These are phyloP conservation scores for Pleurotus cornucopiae DNA, from an alignment of 768 basidiomycete species.

Conservation along the genomic window DNA sequence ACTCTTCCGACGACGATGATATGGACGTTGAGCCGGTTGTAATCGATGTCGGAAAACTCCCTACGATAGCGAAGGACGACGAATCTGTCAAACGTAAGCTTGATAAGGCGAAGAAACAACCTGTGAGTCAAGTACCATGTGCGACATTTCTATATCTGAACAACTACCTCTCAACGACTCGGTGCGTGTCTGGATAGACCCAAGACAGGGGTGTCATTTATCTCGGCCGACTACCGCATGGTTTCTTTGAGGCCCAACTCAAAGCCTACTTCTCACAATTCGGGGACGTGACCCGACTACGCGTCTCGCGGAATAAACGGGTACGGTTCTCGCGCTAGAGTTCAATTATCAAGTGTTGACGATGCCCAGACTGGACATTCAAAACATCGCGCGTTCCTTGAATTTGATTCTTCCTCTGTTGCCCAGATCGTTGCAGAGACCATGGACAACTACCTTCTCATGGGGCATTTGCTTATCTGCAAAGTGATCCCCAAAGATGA, in stretches of 20 bases:
- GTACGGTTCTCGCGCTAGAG: slow-evolving; percentile 29
- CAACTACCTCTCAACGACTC: slow-evolving; percentile 7
- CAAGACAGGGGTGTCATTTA: slow-evolving; percentile 81
- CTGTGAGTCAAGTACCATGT: slow-evolving; percentile 41
- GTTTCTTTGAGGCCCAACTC: slow-evolving; percentile 96
- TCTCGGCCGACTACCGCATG: slow-evolving; percentile 90
- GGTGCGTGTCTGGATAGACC: slow-evolving; percentile 21
- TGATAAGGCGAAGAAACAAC: slow-evolving; percentile 58
- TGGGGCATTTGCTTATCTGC: slow-evolving; percentile 92
- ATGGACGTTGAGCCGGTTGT: slow-evolving; percentile 47
- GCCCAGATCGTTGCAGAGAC: slow-evolving; percentile 96
- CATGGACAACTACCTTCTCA: slow-evolving; percentile 97
- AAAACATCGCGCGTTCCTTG: slow-evolving; percentile 96
- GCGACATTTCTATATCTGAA: background rate
- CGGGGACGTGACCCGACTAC: slow-evolving; percentile 81
- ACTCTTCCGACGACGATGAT: slow-evolving; percentile 74
- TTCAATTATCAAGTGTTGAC: background rate
- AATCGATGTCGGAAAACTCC: slow-evolving; percentile 70
- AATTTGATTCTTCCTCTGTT: slow-evolving; percentile 85
- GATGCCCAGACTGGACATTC: slow-evolving; percentile 78
- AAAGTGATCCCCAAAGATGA: slow-evolving; percentile 85
- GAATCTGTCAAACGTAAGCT: slow-evolving; percentile 65
- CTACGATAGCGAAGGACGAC: slow-evolving; percentile 88
- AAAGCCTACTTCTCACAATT: slow-evolving; percentile 93
- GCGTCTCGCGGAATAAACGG: slow-evolving; percentile 92